Evolutionary conservation across 441 rosid genomes (phyloP).

Genomic region (Adansonia grandidieri): DNA sequence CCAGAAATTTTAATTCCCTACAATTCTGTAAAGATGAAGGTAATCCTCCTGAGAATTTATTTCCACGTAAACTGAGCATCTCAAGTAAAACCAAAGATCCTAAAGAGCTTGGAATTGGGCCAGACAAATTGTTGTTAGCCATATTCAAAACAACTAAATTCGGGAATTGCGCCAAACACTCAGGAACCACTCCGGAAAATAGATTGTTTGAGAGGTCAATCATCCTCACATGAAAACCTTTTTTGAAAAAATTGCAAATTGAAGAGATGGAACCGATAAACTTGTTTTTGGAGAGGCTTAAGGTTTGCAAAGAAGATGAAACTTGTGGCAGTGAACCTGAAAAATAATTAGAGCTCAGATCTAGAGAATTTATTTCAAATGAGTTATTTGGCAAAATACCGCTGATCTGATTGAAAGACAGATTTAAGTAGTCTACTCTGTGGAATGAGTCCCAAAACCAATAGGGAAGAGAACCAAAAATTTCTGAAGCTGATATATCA

Average conservation of each 20-base stretch:
- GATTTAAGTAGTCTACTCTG: background rate
- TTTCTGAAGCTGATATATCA: background rate
- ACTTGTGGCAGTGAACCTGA: background rate
- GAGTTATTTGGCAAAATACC: background rate
- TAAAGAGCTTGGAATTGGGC: background rate
- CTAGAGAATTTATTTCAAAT: background rate
- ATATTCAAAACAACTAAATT: background rate
- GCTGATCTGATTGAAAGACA: background rate
- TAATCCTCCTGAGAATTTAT: background rate
- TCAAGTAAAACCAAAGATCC: background rate
- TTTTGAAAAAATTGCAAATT: background rate
- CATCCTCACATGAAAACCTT: background rate
- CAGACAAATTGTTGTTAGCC: constrained; percentile 3
- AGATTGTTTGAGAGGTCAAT: constrained; percentile 16
- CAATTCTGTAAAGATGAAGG: constrained; percentile 9
- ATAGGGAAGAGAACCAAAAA: background rate
- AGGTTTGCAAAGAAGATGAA: background rate
- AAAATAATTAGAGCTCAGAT: background rate
- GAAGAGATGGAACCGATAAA: background rate
- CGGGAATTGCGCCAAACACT: background rate
- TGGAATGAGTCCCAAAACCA: background rate
- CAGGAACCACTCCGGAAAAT: constrained; percentile 9
- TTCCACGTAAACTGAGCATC: background rate
- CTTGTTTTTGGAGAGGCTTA: background rate
- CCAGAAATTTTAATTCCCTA: background rate